phyloP scores from a whole-genome alignment of 192 early-diverging fungal genomes.

The Mortierella hygrophila region DNA sequence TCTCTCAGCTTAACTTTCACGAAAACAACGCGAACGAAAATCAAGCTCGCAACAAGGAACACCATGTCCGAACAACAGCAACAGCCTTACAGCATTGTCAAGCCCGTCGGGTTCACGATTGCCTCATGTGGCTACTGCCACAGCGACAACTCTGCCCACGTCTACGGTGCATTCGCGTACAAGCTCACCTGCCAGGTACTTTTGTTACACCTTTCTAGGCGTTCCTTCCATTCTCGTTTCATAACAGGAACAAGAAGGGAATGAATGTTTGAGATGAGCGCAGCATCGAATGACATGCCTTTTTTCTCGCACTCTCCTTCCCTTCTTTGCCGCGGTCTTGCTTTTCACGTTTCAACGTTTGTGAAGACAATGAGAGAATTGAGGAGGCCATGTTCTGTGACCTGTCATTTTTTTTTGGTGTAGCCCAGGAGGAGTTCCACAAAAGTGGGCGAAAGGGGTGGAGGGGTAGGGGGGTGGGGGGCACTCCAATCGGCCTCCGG shows the following conservation, averaged over 20 bases:
- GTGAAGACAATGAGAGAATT: too few relatives aligned
- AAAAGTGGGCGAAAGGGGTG: not conserved
- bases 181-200: conserved; percentile 46
- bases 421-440: not conserved
- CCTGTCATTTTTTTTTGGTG: not conserved
- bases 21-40: not conserved
- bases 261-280: not conserved
- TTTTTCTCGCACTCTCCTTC: not conserved
- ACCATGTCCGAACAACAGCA: conserved; percentile 31
- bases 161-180: conserved; percentile 51
- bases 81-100: conserved; percentile 44
- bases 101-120: conserved; percentile 48
- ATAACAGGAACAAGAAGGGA: not conserved
- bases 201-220: not conserved
- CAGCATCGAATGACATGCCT: not conserved
- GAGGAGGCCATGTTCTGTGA: not conserved
- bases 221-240: not conserved
- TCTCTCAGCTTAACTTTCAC: not conserved
- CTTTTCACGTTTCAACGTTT: not conserved
- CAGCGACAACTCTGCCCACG: conserved; percentile 37
- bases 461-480: not conserved
- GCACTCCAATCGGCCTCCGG: not conserved
- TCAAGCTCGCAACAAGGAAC: not conserved
- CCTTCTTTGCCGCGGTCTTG: not conserved
- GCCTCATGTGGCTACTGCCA: conserved; percentile 55